Conservation (phyloP, 371 early-diverging fungal genomes). For the Thermomucor indicae-seudaticae region DNA sequence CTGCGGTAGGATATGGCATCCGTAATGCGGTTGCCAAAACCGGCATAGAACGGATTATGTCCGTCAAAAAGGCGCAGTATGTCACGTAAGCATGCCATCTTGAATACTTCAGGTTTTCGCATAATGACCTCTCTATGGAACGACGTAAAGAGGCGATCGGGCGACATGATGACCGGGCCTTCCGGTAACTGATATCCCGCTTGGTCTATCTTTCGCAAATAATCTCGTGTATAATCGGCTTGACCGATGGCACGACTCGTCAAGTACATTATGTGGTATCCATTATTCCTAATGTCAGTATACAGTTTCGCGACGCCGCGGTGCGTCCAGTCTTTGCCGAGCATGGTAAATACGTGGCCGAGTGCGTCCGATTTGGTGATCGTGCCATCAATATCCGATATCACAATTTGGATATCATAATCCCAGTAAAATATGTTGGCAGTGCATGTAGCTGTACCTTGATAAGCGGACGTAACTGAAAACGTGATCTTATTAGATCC, state of each 20-base stretch:
- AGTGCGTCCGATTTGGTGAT: conserved; percentile 97
- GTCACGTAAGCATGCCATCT: conserved; percentile 91
- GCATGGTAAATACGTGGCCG: conserved; percentile 95
- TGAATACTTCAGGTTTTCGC: conserved; percentile 94
- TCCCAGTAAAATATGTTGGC: conserved; percentile 90
- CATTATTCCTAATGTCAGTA: conserved; percentile 88
- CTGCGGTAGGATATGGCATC: conserved; percentile 90
- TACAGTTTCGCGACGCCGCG: conserved; percentile 92
- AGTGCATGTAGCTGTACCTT: conserved; percentile 69
- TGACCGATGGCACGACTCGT: conserved; percentile 96
- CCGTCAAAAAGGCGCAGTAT: conserved; percentile 79
- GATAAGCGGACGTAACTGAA: conserved; percentile 69
- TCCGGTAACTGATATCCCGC: conserved; percentile 82
- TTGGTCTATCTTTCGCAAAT: conserved; percentile 88
- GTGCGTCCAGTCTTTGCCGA: conserved; percentile 98
- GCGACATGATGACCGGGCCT: conserved; percentile 95
- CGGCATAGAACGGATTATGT: conserved; percentile 89
- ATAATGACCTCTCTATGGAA: conserved; percentile 92
- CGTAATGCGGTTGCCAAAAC: conserved; percentile 95
- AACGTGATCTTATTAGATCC: conserved; percentile 91
- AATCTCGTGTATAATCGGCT: conserved; percentile 84
- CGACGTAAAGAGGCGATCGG: conserved; percentile 90
- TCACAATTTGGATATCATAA: conserved; percentile 80
- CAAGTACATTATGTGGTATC: conserved; percentile 94
- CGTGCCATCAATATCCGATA: conserved; percentile 98